Evolutionary conservation across 306 rosid species (phyloP), one percentile per base, ranked within the genome.

Genomic region (Erythrophleum fordii): DNA sequence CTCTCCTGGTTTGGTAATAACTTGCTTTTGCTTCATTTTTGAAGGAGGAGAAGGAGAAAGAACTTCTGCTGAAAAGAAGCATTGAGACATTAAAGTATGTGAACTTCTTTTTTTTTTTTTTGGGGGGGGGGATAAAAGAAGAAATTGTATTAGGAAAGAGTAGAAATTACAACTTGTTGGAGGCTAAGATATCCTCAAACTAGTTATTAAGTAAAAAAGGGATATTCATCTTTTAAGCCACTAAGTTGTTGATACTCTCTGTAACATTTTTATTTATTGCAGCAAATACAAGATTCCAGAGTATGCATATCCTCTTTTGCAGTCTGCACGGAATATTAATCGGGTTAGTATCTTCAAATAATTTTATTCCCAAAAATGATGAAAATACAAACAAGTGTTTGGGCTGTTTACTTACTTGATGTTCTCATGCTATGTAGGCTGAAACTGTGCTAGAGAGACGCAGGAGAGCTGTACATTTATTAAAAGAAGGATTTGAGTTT

Each of bases 201-300:
- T 46, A 46, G n/a, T 1, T n/a, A n/a, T n/a, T n/a, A n/a, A n/a
- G n/a, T n/a, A 31, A 35, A 65, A 65, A 65, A 18, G 8, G 6
- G 49, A 18, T 44, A 35, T 29, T 22, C 37, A 22, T 52, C 42
- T 8, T 77, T 78, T 59, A 22, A 69, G 17, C 37, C 46, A 62
- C 39, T 6, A 23, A 79, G 51, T 86, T 62, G 22, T 22, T 82
- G 42, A 80, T 48, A 78, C 70, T 64, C 49, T 55, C 2, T 56
- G 31, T n/a, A 79, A 75, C 59, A 8, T 74, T 59, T 67, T 51
- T 71, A 25, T 37, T 41, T 66, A 20, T 72, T 73, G 37, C 92
- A 94, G 98, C 83, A 90, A 87, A 77, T 90, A 83, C 84, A 72
- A 85, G 73, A 86, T 94, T 86, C 93, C 97, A 6, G 98, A 92